A percentile compares a stretch with the other conserved stretches of the same genome.
phyloP scores from a whole-genome alignment of 352 stramenopile genomes.

The Globisporangium barbulae region DNA sequence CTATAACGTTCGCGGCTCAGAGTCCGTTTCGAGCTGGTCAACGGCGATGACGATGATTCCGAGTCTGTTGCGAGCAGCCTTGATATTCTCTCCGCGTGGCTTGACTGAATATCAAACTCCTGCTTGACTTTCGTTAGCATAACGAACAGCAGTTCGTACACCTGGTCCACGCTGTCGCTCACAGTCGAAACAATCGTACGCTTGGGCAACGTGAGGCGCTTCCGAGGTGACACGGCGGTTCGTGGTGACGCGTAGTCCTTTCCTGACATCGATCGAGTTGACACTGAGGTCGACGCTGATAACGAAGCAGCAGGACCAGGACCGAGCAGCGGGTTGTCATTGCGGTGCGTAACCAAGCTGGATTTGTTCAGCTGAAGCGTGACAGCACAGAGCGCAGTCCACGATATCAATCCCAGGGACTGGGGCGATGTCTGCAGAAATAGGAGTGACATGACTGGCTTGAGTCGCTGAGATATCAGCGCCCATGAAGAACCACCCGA shows the following conservation, averaged over 20 bases:
- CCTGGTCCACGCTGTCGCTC: conserved; percentile 37
- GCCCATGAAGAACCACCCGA: neutral
- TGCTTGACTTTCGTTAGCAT: conserved; percentile 24
- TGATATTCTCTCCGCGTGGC: neutral
- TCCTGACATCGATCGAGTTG: neutral
- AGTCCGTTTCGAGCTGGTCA: neutral
- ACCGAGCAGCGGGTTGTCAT: neutral
- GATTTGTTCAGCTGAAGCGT: conserved; percentile 30
- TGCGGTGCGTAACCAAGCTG: neutral
- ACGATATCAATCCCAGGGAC: conserved; percentile 27
- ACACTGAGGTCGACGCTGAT: neutral
- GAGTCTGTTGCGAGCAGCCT: neutral
- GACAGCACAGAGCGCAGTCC: conserved; percentile 31
- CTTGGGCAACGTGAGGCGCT: conserved; percentile 42
- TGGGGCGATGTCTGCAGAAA: conserved; percentile 23
- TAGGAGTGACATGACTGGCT: conserved; percentile 19
- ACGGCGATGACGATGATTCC: neutral
- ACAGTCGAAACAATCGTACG: conserved; percentile 34
- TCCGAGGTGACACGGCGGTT: conserved; percentile 38
- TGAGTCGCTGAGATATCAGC: conserved; percentile 9
- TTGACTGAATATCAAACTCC: conserved; percentile 10
- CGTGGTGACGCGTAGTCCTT: conserved; percentile 23
- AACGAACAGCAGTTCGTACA: conserved; percentile 34
- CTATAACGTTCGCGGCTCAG: neutral
- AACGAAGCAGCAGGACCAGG: neutral